Conservation (phyloP, 164 flowering plant species). For the Macadamia integrifolia region DNA sequence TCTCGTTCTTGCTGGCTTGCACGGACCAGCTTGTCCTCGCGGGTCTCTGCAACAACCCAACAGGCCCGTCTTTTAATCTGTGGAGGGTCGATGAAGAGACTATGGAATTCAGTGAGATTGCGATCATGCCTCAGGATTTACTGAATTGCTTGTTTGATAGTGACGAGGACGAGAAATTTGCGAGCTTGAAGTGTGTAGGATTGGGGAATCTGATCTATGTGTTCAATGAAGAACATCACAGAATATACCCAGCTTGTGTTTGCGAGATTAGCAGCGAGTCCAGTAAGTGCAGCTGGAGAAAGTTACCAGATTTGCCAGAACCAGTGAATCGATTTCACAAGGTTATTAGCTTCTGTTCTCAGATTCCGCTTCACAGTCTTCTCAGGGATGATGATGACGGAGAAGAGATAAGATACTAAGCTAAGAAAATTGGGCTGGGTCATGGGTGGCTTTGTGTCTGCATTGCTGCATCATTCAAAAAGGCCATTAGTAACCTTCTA, state of each 20-base stretch:
- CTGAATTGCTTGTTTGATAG: conserved; percentile 42
- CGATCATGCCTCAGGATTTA: conserved; percentile 53
- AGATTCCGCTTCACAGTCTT: conserved; percentile 28
- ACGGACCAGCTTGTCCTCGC: conserved; percentile 44
- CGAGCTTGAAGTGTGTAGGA: conserved; percentile 69
- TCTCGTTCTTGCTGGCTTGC: conserved; percentile 52
- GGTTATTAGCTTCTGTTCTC: conserved; percentile 57
- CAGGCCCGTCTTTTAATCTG: conserved; percentile 39
- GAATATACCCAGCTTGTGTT: conserved; percentile 54
- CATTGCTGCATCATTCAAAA: too few species aligned
- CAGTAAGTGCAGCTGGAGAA: conserved; percentile 49
- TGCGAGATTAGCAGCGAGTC: conserved; percentile 37
- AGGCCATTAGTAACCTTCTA: too few species aligned
- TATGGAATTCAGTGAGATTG: conserved; percentile 55
- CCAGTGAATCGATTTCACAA: conserved; percentile 55
- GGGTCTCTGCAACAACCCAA: conserved; percentile 38
- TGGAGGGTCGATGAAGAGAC: conserved; percentile 52
- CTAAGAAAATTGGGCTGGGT: too few species aligned
- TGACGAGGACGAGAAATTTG: conserved; percentile 51
- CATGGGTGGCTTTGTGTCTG: too few species aligned
- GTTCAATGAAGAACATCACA: conserved; percentile 52
- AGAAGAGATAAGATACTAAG: too few species aligned
- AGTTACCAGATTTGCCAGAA: conserved; percentile 46
- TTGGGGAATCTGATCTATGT: conserved; percentile 52
- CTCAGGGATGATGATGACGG: not conserved